Base-by-base conservation (phyloP, 495 filamentous ascomycete genomes). In the Aspergillus leporis region DNA sequence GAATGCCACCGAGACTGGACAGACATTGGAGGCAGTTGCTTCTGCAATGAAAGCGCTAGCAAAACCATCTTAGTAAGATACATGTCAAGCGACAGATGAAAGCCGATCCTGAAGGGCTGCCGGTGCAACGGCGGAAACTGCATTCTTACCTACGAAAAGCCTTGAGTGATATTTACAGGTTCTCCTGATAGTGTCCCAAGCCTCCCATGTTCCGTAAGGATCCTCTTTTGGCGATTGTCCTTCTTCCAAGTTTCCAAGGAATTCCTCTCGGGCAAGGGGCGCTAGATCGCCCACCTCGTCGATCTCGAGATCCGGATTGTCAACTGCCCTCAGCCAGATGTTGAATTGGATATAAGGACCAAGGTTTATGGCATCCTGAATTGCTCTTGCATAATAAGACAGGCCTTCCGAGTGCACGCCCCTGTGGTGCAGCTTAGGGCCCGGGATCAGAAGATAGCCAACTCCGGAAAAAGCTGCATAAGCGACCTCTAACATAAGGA, bases 401-500 rank as follows among this genome's bases (percentile, higher is more conserved):
- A 86, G 32, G 2, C 82, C 79, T 43, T 79, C 75, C 0, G 77
- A 75, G 55, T 78, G 67, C 40, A 76, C 61, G 18, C 58, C 66
- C 19, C 78, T 71, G 68, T 83, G 70, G 61, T 81, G 68, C 67
- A 85, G 57, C 57, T 78, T 81, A 1, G 93, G 94, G 5, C 91
- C 90, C 3, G 86, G 87, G 31, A 98, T 76, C 54, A 97, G 77
- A 40, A 99, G 80, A 69, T 89, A 95, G 21, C 85, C 85, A 59
- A 92, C 81, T 16, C 94, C 94, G 68, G 91, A 96, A 75, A 97
- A 99, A 51, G 90, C 91, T 36, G 94, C 95, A 72, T 97, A 99
- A 21, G 90, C 87, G 18, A 98, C 83, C 64, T 99, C 94, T 53
- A 94, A 76, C 70, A 91, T 91, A 49, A 99, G 74, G 2, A 97